Conservation (phyloP, 1,284 basidiomycete species). For the Grifola frondosa region DNA sequence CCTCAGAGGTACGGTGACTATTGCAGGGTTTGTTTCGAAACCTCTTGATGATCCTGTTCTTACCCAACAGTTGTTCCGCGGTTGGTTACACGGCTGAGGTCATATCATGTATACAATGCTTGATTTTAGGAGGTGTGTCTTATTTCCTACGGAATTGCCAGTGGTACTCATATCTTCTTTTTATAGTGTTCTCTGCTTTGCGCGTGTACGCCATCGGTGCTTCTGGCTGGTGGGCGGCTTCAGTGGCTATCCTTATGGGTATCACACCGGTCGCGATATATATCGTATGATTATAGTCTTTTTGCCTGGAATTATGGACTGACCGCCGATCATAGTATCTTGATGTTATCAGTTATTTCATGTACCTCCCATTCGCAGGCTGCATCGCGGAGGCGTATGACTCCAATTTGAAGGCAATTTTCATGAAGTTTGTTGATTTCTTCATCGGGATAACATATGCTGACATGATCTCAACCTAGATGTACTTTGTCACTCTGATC, state of each 20-base stretch:
- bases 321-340: background rate
- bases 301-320: background rate
- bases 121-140: too few relatives aligned
- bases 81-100: too few relatives aligned
- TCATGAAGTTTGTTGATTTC: background rate
- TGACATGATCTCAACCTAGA: background rate
- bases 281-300: slow-evolving; percentile 1
- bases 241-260: slow-evolving; percentile 2
- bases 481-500: background rate
- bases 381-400: background rate
- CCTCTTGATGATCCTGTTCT: too few relatives aligned
- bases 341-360: background rate
- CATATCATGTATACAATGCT: too few relatives aligned
- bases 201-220: slow-evolving; percentile 15
- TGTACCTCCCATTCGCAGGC: background rate
- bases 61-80: too few relatives aligned
- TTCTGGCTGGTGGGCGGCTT: slow-evolving; percentile 7
- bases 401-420: background rate
- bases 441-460: background rate
- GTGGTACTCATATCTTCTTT: too few relatives aligned
- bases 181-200: slow-evolving; percentile 11
- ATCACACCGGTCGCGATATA: background rate
- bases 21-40: too few relatives aligned
- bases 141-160: too few relatives aligned
- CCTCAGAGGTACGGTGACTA: too few relatives aligned